These are phyloP conservation scores for Zymoseptoria ardabiliae DNA, from an alignment of 2,329 filamentous ascomycete species.

Conservation along the genomic window DNA sequence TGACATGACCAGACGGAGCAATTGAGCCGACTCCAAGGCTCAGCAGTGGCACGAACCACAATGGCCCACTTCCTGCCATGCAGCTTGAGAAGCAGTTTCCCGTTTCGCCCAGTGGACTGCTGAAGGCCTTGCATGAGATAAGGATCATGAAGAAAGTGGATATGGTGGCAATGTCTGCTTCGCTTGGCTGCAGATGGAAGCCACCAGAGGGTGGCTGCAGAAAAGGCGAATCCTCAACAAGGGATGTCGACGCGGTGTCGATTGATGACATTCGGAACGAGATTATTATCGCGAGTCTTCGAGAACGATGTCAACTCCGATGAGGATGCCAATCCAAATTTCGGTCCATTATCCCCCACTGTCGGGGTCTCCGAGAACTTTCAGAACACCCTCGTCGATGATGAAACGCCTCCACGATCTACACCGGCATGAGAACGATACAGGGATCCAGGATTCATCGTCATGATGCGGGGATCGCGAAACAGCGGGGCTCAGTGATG, in stretches of 20 bases:
- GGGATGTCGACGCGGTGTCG: background rate
- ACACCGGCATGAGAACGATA: background rate
- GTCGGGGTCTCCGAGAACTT: background rate
- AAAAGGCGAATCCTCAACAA: background rate
- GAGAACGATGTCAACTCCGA: background rate
- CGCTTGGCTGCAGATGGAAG: background rate
- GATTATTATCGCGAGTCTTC: background rate
- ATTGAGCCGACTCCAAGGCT: too few species aligned
- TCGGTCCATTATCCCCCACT: background rate
- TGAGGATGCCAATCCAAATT: background rate
- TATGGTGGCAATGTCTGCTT: background rate
- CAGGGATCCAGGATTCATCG: background rate
- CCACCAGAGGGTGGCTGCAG: background rate
- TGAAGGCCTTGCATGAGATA: too few species aligned
- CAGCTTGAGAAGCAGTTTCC: too few species aligned
- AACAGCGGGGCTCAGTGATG: background rate
- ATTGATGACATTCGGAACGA: background rate
- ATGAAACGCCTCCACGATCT: background rate
- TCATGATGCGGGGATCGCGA: background rate
- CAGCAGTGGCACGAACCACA: too few species aligned
- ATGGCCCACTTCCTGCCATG: too few species aligned
- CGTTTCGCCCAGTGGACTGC: too few species aligned
- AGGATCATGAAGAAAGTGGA: too few species aligned
- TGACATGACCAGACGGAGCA: too few species aligned
- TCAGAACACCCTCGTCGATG: background rate